A percentile compares a stretch with the other conserved stretches of the same genome.
Evolutionary conservation across 352 stramenopile species (phyloP).

Genomic region (Globisporangium paroecandrum): DNA sequence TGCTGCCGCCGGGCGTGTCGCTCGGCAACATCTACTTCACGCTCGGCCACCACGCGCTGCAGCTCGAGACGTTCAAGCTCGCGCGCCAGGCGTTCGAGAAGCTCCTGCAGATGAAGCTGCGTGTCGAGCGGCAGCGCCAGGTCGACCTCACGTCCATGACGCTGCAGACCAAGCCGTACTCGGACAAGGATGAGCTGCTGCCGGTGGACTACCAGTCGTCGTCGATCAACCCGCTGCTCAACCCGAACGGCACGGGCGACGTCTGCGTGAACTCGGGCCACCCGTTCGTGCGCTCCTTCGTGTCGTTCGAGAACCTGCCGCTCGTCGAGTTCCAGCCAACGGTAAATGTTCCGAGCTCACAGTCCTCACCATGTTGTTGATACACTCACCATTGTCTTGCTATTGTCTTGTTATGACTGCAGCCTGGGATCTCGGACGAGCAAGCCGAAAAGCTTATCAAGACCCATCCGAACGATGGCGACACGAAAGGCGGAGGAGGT

Average conservation of each 20-base stretch:
- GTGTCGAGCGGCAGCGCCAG: slow-evolving; percentile 75
- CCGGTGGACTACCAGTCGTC: slow-evolving; percentile 94
- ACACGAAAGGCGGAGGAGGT: slow-evolving; percentile 18
- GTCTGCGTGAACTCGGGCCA: slow-evolving; percentile 92
- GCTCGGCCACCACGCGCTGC: slow-evolving; percentile 88
- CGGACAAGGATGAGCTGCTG: slow-evolving; percentile 91
- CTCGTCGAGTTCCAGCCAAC: slow-evolving; percentile 92
- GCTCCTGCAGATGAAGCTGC: slow-evolving; percentile 88
- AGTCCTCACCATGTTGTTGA: neutral
- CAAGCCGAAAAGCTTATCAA: slow-evolving; percentile 83
- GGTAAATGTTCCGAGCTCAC: slow-evolving; percentile 24
- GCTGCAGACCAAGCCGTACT: slow-evolving; percentile 91
- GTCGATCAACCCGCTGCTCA: slow-evolving; percentile 91
- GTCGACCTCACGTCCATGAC: slow-evolving; percentile 92
- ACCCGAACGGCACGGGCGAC: slow-evolving; percentile 83
- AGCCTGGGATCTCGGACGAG: slow-evolving; percentile 72
- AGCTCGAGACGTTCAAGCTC: slow-evolving; percentile 91
- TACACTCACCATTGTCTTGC: slow-evolving; percentile 1
- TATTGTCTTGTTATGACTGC: slow-evolving; percentile 10
- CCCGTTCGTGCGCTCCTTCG: slow-evolving; percentile 92
- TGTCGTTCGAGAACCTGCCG: slow-evolving; percentile 95
- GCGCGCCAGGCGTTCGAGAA: slow-evolving; percentile 92
- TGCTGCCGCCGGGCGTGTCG: slow-evolving; percentile 81
- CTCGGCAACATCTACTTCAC: slow-evolving; percentile 92
- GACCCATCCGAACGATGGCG: slow-evolving; percentile 42